Conservation (phyloP, 2,329 filamentous ascomycete species). For the Colletotrichum coccodes region DNA sequence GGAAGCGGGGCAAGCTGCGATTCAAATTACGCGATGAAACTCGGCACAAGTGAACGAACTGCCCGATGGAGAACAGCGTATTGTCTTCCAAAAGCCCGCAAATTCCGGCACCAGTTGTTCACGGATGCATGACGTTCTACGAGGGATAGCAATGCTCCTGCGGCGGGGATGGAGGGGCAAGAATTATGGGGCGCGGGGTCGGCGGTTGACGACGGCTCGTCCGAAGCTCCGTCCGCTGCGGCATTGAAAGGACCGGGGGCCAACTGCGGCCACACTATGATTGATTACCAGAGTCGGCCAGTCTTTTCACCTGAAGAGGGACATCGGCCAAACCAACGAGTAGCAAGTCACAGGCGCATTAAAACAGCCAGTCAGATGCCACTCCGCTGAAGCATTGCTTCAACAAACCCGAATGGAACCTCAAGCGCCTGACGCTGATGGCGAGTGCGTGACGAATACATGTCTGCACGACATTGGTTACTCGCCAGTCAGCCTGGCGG, state of each 20-base stretch:
- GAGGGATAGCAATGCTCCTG: neutral
- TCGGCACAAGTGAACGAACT: conserved; percentile 1
- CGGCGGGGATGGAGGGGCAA: conserved; percentile 14
- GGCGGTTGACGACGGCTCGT: conserved; percentile 21
- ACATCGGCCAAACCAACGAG: neutral
- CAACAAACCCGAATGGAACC: neutral
- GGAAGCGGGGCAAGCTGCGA: conserved; percentile 1
- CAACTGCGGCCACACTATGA: neutral
- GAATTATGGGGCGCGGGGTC: conserved; percentile 15
- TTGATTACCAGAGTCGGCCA: neutral
- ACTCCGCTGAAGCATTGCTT: neutral
- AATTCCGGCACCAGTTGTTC: neutral
- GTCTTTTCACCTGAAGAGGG: too few relatives aligned
- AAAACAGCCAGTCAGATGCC: neutral
- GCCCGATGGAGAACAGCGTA: conserved; percentile 15
- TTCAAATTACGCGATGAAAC: neutral
- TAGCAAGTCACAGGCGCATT: too few relatives aligned
- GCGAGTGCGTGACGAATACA: neutral
- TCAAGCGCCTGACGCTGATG: neutral
- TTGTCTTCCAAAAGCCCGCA: conserved; percentile 2
- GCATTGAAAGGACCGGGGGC: neutral
- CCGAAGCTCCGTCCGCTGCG: conserved; percentile 3
- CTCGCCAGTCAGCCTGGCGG: conserved; percentile 3
- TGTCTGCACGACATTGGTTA: conserved; percentile 8
- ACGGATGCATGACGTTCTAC: conserved; percentile 23